Evolutionary conservation across 768 basidiomycete genomes (phyloP).

Genomic region (Baorangia bicolor): DNA sequence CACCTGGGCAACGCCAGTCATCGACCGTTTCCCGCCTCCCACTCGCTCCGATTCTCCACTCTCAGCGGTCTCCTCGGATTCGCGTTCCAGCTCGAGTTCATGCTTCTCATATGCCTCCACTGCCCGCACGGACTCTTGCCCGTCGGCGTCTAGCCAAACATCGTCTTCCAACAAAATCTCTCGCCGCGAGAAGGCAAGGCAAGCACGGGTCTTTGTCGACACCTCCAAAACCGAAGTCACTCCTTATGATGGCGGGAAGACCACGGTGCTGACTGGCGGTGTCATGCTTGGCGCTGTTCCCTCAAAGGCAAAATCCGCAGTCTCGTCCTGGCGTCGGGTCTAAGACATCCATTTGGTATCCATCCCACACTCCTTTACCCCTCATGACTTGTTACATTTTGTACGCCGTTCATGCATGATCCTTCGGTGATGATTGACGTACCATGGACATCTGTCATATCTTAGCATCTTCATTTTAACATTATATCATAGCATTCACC

Average conservation of each 20-base stretch:
- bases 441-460: constrained; percentile 30
- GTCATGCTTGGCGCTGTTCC: constrained; percentile 74
- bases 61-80: constrained; percentile 53
- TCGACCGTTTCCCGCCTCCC: constrained; percentile 56
- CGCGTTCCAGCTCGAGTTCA: constrained; percentile 59
- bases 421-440: constrained; percentile 27
- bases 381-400: constrained; percentile 21
- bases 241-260: constrained; percentile 86
- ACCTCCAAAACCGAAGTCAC: constrained; percentile 75
- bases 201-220: constrained; percentile 72
- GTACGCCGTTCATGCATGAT: constrained; percentile 26
- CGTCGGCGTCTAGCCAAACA: constrained; percentile 40
- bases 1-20: constrained; percentile 66
- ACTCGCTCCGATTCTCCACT: constrained; percentile 56
- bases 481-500: constrained; percentile 32
- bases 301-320: constrained; percentile 31
- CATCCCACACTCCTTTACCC: constrained; percentile 24
- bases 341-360: constrained; percentile 27
- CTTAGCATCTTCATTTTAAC: constrained; percentile 34
- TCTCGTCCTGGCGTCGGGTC: constrained; percentile 60
- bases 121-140: constrained; percentile 52
- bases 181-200: constrained; percentile 66
- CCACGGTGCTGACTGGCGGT: constrained; percentile 82
- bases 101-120: constrained; percentile 67
- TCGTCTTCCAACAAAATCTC: constrained; percentile 53